Conservation (phyloP, 148 eudicot species). For the Vaccinium vitisidaea region DNA sequence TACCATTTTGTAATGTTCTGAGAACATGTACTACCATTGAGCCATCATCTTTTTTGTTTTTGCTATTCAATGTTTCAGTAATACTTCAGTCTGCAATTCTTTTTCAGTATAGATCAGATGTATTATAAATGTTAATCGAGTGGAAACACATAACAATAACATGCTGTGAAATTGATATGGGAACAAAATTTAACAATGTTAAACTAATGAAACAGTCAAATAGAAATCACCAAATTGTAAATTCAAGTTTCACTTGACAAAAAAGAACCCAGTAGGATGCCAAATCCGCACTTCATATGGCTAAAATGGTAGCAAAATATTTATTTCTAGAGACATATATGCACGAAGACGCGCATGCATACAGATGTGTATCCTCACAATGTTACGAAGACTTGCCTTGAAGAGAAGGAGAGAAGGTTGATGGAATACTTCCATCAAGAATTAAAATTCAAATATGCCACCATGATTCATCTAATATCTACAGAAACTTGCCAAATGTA, state of each 20-base stretch:
- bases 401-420: conserved; percentile 6
- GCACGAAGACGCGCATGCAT: neutral
- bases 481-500: neutral
- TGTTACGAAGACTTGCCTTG: neutral
- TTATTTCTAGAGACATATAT: neutral
- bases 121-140: neutral
- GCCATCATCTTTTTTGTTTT: neutral
- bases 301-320: neutral
- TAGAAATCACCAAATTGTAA: neutral
- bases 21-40: neutral
- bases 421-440: conserved; percentile 2
- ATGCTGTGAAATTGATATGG: neutral
- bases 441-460: neutral
- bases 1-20: neutral
- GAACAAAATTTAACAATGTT: neutral
- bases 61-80: neutral
- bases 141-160: neutral
- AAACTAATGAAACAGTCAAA: neutral
- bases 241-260: neutral
- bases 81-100: neutral
- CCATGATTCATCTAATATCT: conserved; percentile 2
- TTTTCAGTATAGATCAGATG: no score
- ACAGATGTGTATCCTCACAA: neutral
- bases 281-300: conserved; percentile 7
- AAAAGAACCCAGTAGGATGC: neutral